Evolutionary conservation across 2,329 filamentous ascomycete genomes (phyloP).

Genomic region (Neopestalotiopsis sp.): DNA sequence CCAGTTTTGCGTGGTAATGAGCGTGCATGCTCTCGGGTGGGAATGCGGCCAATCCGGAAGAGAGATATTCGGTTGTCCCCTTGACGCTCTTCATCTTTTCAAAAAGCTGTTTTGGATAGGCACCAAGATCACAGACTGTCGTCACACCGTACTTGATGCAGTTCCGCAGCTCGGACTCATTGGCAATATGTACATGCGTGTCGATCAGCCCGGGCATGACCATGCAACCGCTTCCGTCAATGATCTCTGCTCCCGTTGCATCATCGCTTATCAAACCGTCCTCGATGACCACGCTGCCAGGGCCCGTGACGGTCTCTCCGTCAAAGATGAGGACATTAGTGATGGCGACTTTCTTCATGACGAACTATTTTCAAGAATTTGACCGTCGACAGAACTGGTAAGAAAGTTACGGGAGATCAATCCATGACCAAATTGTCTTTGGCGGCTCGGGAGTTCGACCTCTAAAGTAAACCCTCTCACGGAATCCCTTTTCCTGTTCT

Average conservation of each 20-base stretch:
- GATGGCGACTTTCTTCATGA: constrained; percentile 19
- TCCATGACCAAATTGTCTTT: background rate
- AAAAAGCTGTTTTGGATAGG: constrained; percentile 21
- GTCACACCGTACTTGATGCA: constrained; percentile 21
- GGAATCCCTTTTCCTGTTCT: background rate
- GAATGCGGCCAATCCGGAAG: constrained; percentile 23
- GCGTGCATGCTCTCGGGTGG: constrained; percentile 24
- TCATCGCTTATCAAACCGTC: constrained; percentile 22
- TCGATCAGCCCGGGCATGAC: constrained; percentile 30
- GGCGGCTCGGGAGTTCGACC: no score
- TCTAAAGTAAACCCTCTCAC: background rate
- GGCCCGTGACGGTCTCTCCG: constrained; percentile 23
- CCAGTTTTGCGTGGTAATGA: constrained; percentile 20
- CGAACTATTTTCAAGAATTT: background rate
- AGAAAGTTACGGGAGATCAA: background rate
- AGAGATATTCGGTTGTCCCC: constrained; percentile 23
- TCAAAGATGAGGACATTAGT: constrained; percentile 30
- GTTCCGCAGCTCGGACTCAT: constrained; percentile 21
- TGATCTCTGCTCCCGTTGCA: constrained; percentile 16
- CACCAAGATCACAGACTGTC: constrained; percentile 10
- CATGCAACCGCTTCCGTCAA: constrained; percentile 28
- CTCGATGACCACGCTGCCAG: constrained; percentile 26
- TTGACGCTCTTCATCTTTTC: constrained; percentile 16
- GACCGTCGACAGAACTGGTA: background rate
- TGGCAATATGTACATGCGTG: constrained; percentile 28